Evolutionary conservation across 2,329 filamentous ascomycete genomes (phyloP).

Genomic region (Diaporthe aspalathi): DNA sequence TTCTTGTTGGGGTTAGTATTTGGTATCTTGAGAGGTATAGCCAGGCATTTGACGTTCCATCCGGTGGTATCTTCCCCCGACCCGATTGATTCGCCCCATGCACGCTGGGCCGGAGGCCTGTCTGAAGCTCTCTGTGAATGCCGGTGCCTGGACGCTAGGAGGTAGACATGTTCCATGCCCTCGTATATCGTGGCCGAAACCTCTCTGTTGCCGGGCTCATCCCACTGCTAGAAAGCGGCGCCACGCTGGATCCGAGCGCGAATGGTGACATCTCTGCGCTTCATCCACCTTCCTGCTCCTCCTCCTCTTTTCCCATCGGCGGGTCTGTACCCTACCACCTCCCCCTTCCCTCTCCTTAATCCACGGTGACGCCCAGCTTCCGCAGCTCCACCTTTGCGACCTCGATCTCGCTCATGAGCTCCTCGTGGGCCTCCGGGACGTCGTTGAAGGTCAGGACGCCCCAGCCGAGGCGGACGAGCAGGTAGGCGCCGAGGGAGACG

Average conservation of each 20-base stretch:
- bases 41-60: not conserved
- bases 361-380: conserved; percentile 80
- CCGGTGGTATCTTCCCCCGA: not conserved
- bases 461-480: conserved; percentile 90
- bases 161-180: not conserved
- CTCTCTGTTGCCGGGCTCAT: not conserved
- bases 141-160: not conserved
- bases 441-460: conserved; percentile 98
- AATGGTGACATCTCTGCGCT: no score
- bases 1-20: conserved; percentile 22
- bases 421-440: conserved; percentile 88
- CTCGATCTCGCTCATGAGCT: conserved; percentile 88
- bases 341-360: conserved; percentile 64
- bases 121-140: not conserved
- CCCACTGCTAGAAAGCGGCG: conserved; percentile 3
- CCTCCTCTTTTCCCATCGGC: not conserved
- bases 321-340: no score
- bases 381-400: conserved; percentile 79
- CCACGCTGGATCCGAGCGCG: not conserved
- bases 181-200: not conserved
- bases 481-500: conserved; percentile 90
- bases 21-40: conserved; percentile 19
- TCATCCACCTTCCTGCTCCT: not conserved
- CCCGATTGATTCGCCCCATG: no score
- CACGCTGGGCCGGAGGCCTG: no score